Base-by-base conservation (phyloP, 345 rosid genomes). In the Psidium friedrichsthalianum region DNA sequence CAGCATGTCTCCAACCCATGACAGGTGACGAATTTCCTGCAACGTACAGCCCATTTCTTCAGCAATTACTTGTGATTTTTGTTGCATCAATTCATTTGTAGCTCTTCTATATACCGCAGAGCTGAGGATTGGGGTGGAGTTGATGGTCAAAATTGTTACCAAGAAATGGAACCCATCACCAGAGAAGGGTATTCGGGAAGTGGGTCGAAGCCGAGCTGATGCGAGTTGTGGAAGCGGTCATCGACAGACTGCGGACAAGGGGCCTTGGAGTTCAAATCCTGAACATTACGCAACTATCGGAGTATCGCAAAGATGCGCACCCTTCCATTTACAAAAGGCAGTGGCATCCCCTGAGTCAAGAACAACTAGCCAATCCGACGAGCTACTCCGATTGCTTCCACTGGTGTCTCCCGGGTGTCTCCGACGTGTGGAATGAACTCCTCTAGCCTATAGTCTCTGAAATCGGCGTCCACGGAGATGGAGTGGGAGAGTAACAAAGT, bases 1-100 rank as follows among this genome's bases (percentile, higher is more conserved):
- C 78, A 93, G 92, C 90, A 92, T 93, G 96, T 95, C 98, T 53
- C 98, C 98, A 32, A 94, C 95, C 74, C 98, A 95, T 82, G 89
- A 93, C 89, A 95, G 92, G 99, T 96, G 88, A 6, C 54, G 18
- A 21, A 57, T n/a, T 27, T 40, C 56, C 47, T 6, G 52, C 59
- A 32, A 54, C 9, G 55, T 21, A 20, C 51, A 25, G 49, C 25
- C 47, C 18, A 36, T 53, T 13, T 6, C 32, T 42, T 40, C 11
- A 6, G 44, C 47, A 11, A n/a, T 24, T 29, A 53, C 24, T 84
- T 6, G 13, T 1, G 21, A 32, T 85, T 76, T 56, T 58, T 29
- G 53, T 21, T 58, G 51, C 76, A 52, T 52, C 42, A 20, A 24
- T 24, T n/a, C 49, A 58, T 22, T 27, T 47, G 76, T 42, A 29